Evolutionary conservation across 2,329 filamentous ascomycete species (phyloP).

Genomic region (Colletotrichum endophyticum): DNA sequence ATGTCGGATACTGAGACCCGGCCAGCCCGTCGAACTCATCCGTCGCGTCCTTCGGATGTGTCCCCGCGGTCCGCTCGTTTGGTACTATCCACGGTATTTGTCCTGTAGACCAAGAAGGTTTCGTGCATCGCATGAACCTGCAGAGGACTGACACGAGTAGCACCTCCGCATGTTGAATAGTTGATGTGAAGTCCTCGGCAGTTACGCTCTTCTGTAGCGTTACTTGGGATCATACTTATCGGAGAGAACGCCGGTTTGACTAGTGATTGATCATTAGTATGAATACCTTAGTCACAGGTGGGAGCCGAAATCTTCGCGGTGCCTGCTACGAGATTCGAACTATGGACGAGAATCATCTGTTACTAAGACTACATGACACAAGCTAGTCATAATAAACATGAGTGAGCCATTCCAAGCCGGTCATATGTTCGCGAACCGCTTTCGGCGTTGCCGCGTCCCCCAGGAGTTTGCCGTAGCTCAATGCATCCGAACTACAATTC

Average conservation of each 20-base stretch:
- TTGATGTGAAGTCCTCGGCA: background rate
- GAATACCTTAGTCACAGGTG: background rate
- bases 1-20: background rate
- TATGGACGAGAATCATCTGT: background rate
- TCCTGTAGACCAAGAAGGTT: background rate
- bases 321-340: background rate
- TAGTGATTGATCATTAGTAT: background rate
- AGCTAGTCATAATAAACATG: fast-evolving
- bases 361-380: background rate
- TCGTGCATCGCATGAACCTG: background rate
- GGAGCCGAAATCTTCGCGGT: background rate
- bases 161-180: background rate
- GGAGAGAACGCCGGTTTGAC: background rate
- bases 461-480: background rate
- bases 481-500: background rate
- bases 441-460: background rate
- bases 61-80: background rate
- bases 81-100: background rate
- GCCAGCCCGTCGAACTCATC: background rate
- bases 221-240: fast-evolving
- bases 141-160: background rate
- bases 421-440: fast-evolving
- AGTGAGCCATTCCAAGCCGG: background rate
- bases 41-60: background rate
- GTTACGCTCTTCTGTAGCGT: background rate